Conservation (phyloP, 148 eudicot genomes). For the Hydrangea macrophylla region DNA sequence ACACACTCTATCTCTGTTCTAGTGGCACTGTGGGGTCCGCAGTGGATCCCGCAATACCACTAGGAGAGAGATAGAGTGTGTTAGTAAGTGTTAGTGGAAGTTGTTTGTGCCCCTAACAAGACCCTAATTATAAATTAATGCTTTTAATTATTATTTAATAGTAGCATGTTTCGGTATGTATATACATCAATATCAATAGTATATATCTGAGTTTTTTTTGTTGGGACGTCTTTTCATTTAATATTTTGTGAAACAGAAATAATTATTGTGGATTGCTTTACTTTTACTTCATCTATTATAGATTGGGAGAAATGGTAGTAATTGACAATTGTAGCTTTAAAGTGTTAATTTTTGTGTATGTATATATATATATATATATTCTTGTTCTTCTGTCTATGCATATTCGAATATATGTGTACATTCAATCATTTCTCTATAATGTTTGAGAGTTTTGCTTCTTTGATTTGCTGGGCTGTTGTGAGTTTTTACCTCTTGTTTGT, state of each 20-base stretch:
- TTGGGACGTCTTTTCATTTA: constrained; percentile 4
- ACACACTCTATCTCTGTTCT: too few relatives aligned
- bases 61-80: too few relatives aligned
- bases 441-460: not conserved
- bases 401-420: not conserved
- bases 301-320: constrained; percentile 9
- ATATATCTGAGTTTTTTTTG: not conserved
- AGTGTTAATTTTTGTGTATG: not conserved
- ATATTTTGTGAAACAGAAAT: too few relatives aligned
- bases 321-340: not conserved
- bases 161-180: too few relatives aligned
- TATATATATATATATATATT: not conserved
- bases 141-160: too few relatives aligned
- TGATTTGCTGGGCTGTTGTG: not conserved
- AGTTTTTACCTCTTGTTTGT: not conserved
- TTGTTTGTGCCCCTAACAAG: too few relatives aligned
- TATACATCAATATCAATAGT: too few relatives aligned
- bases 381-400: not conserved
- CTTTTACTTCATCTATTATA: constrained; percentile 7
- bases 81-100: too few relatives aligned
- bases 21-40: too few relatives aligned
- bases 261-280: not conserved
- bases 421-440: not conserved
- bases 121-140: too few relatives aligned
- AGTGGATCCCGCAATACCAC: too few relatives aligned